These are phyloP conservation scores for Cryomyces minteri DNA, from an alignment of 495 filamentous ascomycete species.

Conservation along the genomic window DNA sequence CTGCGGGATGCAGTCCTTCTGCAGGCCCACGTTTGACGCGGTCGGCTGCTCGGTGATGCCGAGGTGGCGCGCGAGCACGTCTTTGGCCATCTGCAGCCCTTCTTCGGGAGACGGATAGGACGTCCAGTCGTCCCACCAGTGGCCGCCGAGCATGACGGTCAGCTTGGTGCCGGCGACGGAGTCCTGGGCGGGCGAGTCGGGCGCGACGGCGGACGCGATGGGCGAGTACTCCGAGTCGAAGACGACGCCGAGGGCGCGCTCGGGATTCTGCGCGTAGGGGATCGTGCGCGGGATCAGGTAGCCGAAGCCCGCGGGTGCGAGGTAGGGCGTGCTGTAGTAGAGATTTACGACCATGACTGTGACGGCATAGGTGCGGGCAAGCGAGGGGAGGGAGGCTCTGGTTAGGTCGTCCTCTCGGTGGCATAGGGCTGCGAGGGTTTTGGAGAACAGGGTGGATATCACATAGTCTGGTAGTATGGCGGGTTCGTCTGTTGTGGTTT, in stretches of 20 bases:
- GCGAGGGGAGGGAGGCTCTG: constrained; percentile 16
- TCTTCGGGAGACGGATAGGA: constrained; percentile 40
- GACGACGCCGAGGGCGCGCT: constrained; percentile 72
- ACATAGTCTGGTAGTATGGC: constrained; percentile 28
- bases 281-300: constrained; percentile 71
- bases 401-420: not conserved
- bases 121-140: constrained; percentile 63
- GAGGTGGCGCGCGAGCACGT: constrained; percentile 54
- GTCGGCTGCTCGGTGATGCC: constrained; percentile 39
- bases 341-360: constrained; percentile 88
- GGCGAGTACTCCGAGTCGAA: constrained; percentile 59
- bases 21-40: constrained; percentile 38
- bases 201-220: constrained; percentile 1
- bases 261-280: constrained; percentile 54
- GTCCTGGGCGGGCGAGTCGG: constrained; percentile 7
- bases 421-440: constrained; percentile 26
- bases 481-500: constrained; percentile 12
- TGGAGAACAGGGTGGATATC: constrained; percentile 50
- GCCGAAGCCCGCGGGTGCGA: constrained; percentile 65
- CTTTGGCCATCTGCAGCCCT: constrained; percentile 46
- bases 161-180: constrained; percentile 56
- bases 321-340: constrained; percentile 46
- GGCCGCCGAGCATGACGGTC: constrained; percentile 89
- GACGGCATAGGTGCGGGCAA: constrained; percentile 39
- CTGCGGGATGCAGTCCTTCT: constrained; percentile 74